Base-by-base conservation (phyloP, 164 flowering plant species). In the Platanus orientalis region DNA sequence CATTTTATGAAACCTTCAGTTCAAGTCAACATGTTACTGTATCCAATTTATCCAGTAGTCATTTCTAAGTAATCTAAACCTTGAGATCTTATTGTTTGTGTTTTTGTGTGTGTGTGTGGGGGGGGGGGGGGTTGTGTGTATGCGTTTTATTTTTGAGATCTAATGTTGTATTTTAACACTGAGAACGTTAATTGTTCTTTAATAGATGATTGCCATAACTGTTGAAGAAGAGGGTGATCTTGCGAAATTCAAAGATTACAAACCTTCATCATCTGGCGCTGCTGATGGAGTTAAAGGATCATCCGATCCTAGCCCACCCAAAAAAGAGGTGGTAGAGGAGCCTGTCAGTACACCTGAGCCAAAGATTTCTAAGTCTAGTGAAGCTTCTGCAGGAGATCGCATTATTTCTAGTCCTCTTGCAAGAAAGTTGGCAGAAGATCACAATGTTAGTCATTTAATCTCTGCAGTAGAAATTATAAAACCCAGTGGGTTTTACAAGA, bases 191-290 rank as follows among this genome's bases (percentile, higher is more conserved):
- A 58, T 7, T 28, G 50, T 58, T 23, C 39, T 60, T 63, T 19
- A 23, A 30, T 71, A 94, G 98, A 80, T 88, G 54, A 94, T 94
- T 82, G 92, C 92, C 28, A 78, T 94, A 42, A 91, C 99, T 49
- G 97, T 94, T 73, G 99, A 94, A 76, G 99, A 94, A 36, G 97
- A 91, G 73, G 96, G 78, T 16, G 93, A 89, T 69, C 69, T 89
- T 66, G 78, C 66, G 1, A 86, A 89, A 58, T 91, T 94, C 58
- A 83, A 83, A 58, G 92, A 89, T 75, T 94, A 88, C 70, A 71
- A 45, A 59, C 87, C 95, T 68, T 67, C 84, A 44, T 28, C 76
- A 54, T 76, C 89, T 20, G 74, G 49, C 60, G 67, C 80, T 61
- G 70, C 75, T 76, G 78, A 68, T 52, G 75, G 63, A 20, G 60